These are phyloP conservation scores for Immersiella caudata DNA, from an alignment of 495 filamentous ascomycete genomes.

Conservation along the genomic window DNA sequence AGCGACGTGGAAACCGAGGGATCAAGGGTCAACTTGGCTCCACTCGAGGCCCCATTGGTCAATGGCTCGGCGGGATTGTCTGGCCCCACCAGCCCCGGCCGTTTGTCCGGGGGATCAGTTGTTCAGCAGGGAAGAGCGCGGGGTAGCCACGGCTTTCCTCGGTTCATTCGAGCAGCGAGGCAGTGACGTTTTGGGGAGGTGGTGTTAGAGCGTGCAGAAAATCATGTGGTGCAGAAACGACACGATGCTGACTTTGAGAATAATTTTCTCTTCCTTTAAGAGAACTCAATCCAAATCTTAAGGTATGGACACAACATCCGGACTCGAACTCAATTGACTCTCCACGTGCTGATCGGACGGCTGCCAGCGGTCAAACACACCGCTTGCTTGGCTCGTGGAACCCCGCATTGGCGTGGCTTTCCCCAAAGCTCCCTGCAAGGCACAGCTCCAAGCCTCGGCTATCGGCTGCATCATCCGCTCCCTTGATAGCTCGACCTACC, in stretches of 20 bases:
- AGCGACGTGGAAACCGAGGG: conserved; percentile 7
- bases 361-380: not conserved
- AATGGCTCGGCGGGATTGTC: conserved; percentile 23
- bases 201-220: not conserved
- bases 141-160: conserved; percentile 41
- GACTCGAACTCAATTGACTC: not conserved
- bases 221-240: not conserved
- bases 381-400: conserved; percentile 9
- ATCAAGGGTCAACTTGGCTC: conserved; percentile 1
- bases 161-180: conserved; percentile 27
- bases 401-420: conserved; percentile 14
- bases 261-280: not conserved
- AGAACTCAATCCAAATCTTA: not conserved
- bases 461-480: not conserved
- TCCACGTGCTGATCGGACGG: not conserved
- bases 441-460: conserved; percentile 11
- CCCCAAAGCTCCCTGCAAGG: not conserved
- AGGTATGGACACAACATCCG: not conserved
- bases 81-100: conserved; percentile 21
- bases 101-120: conserved; percentile 29
- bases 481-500: not conserved
- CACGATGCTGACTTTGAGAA: not conserved
- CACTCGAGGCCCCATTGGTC: conserved; percentile 31
- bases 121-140: conserved; percentile 19
- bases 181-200: conserved; percentile 20